Evolutionary conservation across 257 asterid genomes (phyloP).

Genomic region (Echium plantagineum): DNA sequence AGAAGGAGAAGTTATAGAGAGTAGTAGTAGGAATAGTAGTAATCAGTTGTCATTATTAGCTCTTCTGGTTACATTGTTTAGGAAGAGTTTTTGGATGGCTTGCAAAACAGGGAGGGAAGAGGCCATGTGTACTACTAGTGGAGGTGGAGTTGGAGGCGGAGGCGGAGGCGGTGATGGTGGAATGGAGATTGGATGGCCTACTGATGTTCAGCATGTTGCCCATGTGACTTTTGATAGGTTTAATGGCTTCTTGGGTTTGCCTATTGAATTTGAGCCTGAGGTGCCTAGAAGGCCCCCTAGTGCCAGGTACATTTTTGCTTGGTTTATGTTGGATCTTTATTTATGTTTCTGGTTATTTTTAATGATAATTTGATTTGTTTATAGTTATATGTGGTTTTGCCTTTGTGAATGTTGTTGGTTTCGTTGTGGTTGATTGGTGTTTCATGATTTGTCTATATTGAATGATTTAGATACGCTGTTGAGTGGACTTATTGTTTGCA

Average conservation of each 20-base stretch:
- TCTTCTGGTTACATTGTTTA: slow-evolving; percentile 23
- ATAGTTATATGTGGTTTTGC: background rate
- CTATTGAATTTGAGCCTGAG: slow-evolving; percentile 58
- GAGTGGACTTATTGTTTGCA: background rate
- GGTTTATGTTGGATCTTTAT: background rate
- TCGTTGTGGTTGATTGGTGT: background rate
- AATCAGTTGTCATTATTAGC: slow-evolving; percentile 28
- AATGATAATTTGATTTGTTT: background rate
- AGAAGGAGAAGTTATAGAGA: slow-evolving; percentile 5
- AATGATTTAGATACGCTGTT: background rate
- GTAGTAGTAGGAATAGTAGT: background rate
- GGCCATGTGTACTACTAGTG: background rate
- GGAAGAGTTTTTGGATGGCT: slow-evolving; percentile 38
- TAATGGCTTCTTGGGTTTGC: slow-evolving; percentile 51
- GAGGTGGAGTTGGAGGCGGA: slow-evolving; percentile 13
- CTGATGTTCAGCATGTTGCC: slow-evolving; percentile 46
- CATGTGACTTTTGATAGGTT: slow-evolving; percentile 64
- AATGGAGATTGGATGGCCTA: slow-evolving; percentile 56
- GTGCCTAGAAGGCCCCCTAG: slow-evolving; percentile 52
- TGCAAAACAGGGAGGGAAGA: slow-evolving; percentile 19
- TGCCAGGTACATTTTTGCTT: slow-evolving; percentile 34
- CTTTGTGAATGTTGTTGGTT: background rate
- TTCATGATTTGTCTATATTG: background rate
- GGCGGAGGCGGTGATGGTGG: slow-evolving; percentile 19
- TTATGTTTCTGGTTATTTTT: background rate